Evolutionary conservation across 2,329 filamentous ascomycete species (phyloP), one percentile per base, ranked within the genome.

Genomic region (Gnomoniopsis smithogilvyi): DNA sequence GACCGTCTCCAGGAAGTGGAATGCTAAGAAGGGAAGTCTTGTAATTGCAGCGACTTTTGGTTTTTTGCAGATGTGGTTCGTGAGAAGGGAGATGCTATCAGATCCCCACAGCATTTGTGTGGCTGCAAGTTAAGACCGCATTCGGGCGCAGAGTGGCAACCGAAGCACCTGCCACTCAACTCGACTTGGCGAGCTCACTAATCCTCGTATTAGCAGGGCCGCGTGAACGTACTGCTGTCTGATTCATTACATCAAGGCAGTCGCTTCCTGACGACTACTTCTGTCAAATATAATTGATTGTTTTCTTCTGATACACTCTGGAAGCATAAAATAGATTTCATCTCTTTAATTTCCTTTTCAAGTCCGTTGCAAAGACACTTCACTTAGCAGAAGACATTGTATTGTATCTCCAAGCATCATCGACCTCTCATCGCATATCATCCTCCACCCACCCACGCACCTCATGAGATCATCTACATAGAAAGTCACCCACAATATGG

Each of bases 191-290:
- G 19, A 52, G 51, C 51, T 30, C 21, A 47, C n/a, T n/a, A n/a
- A n/a, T n/a, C n/a, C n/a, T 26, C 24, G 7, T 12, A 11, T 34
- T 6, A 54, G 34, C 12, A 41, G 21, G 54, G 46, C 54, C 54
- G 54, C 46, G 54, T 33, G 51, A 33, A 51, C 34, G 45, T 3
- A 34, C n/a, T 51, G 54, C 54, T 56, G 46, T 36, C 54, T 56
- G 46, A 34, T 17, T 54, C 3, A 2, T 54, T 1, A 47, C 17
- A 7, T 24, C 45, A 10, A 22, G 30, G 43, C 52, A 54, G 52
- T 21, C 26, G 47, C 8, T 4, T n/a, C 22, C 41, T 48, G 17
- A 48, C 43, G 30, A 24, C 19, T 11, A 21, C 45, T 36, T 36
- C 10, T 24, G 6, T 21, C 45, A 12, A 24, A 47, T 47, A 12